Base-by-base conservation (phyloP, 495 filamentous ascomycete genomes). In the Lepidopterella palustris region DNA sequence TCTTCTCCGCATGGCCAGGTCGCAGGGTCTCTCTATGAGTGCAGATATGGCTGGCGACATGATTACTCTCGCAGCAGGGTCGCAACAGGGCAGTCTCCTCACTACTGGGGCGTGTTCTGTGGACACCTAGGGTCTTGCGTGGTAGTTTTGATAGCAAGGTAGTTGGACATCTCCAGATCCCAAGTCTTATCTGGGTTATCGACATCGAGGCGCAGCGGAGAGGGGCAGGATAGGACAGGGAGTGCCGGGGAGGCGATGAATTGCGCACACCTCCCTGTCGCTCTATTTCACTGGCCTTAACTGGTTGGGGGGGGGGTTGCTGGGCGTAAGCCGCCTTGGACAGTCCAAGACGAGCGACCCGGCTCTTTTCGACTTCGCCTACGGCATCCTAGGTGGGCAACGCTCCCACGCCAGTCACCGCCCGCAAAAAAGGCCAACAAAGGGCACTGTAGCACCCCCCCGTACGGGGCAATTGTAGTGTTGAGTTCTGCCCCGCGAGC, bases 101-200 rank as follows among this genome's bases (percentile, higher is more conserved):
- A n/a, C n/a, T n/a, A n/a, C n/a, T n/a, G n/a, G n/a, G n/a, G n/a
- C n/a, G n/a, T n/a, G n/a, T n/a, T n/a, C n/a, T n/a, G n/a, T n/a
- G n/a, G n/a, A n/a, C n/a, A n/a, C n/a, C n/a, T n/a, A n/a, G n/a
- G n/a, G n/a, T n/a, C n/a, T n/a, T n/a, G n/a, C n/a, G n/a, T n/a
- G n/a, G n/a, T n/a, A n/a, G n/a, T n/a, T n/a, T n/a, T n/a, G n/a
- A n/a, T n/a, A n/a, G n/a, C n/a, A n/a, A n/a, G n/a, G n/a, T n/a
- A n/a, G n/a, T n/a, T n/a, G n/a, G n/a, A n/a, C n/a, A 50, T 9
- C 11, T 24, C 47, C 47, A 50, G 47, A 50, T 50, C 47, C 21
- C 20, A 24, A 24, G 8, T 24, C 47, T 26, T 50, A 25, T 25
- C 21, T 26, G 47, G 47, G 21, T 27, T 50, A 50, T 50, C 47